Conservation (phyloP, 345 rosid species). For the Gossypium stocksii region DNA sequence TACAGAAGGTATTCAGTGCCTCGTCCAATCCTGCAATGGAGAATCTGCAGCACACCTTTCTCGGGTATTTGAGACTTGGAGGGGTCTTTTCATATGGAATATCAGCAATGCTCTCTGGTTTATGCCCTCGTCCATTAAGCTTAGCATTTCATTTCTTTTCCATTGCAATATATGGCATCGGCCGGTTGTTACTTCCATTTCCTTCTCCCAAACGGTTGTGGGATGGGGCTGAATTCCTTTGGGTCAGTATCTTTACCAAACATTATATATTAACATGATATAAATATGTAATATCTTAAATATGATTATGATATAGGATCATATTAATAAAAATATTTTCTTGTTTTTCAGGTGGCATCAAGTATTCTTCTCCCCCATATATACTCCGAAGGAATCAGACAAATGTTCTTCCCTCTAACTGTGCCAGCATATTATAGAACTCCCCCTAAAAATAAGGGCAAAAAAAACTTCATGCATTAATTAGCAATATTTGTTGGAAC, state of each 20-base stretch:
- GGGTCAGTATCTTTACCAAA: constrained; percentile 17
- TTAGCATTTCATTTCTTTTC: constrained; percentile 34
- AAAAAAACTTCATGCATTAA: neutral
- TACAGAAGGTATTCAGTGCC: constrained; percentile 28
- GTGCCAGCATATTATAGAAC: constrained; percentile 10
- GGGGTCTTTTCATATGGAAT: constrained; percentile 28
- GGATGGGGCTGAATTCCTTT: constrained; percentile 29
- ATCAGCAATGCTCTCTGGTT: constrained; percentile 27
- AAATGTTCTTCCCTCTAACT: constrained; percentile 18
- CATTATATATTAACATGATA: neutral
- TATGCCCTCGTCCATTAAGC: constrained; percentile 29
- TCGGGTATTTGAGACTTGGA: constrained; percentile 34
- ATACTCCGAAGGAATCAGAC: constrained; percentile 16
- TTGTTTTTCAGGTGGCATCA: constrained; percentile 13
- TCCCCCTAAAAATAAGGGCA: neutral
- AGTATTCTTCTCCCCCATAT: neutral
- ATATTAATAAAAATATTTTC: too few relatives aligned
- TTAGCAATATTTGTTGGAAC: neutral
- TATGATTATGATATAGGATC: too few relatives aligned
- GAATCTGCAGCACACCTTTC: constrained; percentile 28
- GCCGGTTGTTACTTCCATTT: constrained; percentile 29
- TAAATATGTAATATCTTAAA: neutral
- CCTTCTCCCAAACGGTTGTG: constrained; percentile 32
- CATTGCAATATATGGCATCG: constrained; percentile 26
- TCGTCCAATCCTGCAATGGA: constrained; percentile 23